phyloP scores from a whole-genome alignment of 805 yeast species.

The Metschnikowia amazonensis region DNA sequence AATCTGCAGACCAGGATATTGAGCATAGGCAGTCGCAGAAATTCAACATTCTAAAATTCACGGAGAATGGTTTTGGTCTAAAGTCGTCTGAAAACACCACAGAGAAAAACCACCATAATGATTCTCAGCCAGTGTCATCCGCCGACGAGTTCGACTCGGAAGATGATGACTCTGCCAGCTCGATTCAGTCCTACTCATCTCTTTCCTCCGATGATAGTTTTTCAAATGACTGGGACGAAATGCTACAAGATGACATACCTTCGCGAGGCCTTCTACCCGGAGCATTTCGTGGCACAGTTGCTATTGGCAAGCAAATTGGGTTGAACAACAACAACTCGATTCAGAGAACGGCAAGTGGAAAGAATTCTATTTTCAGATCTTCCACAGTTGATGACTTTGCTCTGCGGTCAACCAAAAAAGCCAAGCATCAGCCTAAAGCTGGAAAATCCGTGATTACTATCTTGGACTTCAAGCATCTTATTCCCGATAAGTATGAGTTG shows the following conservation, averaged over 20 bases:
- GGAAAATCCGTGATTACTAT: conserved; percentile 56
- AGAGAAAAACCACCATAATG: conserved; percentile 8
- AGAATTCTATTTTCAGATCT: conserved; percentile 32
- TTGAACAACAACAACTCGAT: conserved; percentile 23
- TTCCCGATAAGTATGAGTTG: conserved; percentile 71
- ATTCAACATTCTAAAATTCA: conserved; percentile 41
- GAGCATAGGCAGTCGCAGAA: conserved; percentile 41
- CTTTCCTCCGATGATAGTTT: conserved; percentile 54
- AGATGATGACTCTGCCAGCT: conserved; percentile 11
- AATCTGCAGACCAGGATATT: conserved; percentile 32
- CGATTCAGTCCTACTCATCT: conserved; percentile 14
- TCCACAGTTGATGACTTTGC: conserved; percentile 39
- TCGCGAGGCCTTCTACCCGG: conserved; percentile 53
- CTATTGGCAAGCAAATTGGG: conserved; percentile 33
- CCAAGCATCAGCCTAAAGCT: conserved; percentile 20
- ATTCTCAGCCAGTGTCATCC: not conserved
- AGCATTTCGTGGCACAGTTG: conserved; percentile 39
- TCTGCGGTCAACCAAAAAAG: conserved; percentile 17
- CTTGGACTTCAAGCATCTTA: conserved; percentile 61
- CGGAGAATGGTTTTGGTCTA: conserved; percentile 50
- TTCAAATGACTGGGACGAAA: conserved; percentile 65
- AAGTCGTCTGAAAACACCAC: conserved; percentile 6
- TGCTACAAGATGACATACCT: conserved; percentile 53
- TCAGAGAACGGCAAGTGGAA: conserved; percentile 38
- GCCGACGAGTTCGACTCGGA: conserved; percentile 8